Evolutionary conservation across 2,329 filamentous ascomycete genomes (phyloP), one percentile per base, ranked within the genome.

Genomic region (Microsporum ferrugineum): DNA sequence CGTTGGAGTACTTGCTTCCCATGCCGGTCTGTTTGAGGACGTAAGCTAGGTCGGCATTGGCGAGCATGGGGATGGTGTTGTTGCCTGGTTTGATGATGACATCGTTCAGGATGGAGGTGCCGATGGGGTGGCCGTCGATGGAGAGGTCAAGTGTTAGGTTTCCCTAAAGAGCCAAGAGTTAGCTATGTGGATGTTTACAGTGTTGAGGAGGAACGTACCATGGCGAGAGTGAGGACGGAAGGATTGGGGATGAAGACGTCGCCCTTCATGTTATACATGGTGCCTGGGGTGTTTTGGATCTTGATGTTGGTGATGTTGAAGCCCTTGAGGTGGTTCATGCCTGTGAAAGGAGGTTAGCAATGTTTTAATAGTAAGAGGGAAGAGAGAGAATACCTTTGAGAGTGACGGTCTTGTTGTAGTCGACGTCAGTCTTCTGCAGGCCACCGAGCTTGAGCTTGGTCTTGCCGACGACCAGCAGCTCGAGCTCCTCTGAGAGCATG

Each of bases 201-300:
- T 43, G 36, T 45, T 60, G 43, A 27, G 10, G 27, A 5, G 5
- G 38, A 14, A 36, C 64, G 55, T 71, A 76, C 75, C 76, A 86
- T 75, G 49, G 74, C 71, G 61, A 85, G 71, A 3, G 78, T 82
- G 71, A 84, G 73, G 60, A 82, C 75, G 1, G 81, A 82, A 0
- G 83, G 82, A 68, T 86, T 86, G 62, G 82, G 82, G 57, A 86
- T 82, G 63, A 70, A 74, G 55, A 82, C 79, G 39, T 61, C 77
- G 66, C 81, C 84, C 27, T 77, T 68, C 66, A 84, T 75, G 69
- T 84, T 85, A 53, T 77, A 78, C 64, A 81, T 77, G 0, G 27
- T 17, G 27, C 41, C 2, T 0, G 41, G 36, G 67, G 56, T 31
- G 69, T 72, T 68, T 61, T 79, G 71, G 65, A 84, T 74, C 39